A percentile compares a stretch with the other conserved stretches of the same genome.
phyloP scores from a whole-genome alignment of 768 basidiomycete genomes.

The Tricholoma flavovirens region DNA sequence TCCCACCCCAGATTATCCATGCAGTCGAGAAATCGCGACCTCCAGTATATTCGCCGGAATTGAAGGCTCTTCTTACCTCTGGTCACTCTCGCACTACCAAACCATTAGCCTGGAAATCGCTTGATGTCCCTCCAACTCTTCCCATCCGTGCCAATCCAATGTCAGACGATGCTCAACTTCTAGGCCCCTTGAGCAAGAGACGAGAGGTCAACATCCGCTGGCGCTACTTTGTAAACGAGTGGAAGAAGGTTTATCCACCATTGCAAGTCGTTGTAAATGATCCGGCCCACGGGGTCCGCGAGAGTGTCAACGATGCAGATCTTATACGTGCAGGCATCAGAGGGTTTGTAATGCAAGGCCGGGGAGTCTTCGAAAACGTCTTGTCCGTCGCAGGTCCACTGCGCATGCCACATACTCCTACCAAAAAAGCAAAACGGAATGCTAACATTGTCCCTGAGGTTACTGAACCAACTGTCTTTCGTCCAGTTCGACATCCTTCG shows the following conservation, averaged over 20 bases:
- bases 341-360: conserved; percentile 36
- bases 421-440: conserved; percentile 26
- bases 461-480: not conserved
- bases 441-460: not conserved
- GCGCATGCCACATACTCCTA: conserved; percentile 19
- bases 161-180: conserved; percentile 51
- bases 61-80: conserved; percentile 58
- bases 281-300: conserved; percentile 5
- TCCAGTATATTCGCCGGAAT: conserved; percentile 58
- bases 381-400: conserved; percentile 37
- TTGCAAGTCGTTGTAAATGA: conserved; percentile 37
- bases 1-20: conserved; percentile 45
- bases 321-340: conserved; percentile 24
- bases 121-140: conserved; percentile 48
- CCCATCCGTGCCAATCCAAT: conserved; percentile 50
- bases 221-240: conserved; percentile 54
- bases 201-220: conserved; percentile 69
- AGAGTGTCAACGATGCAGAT: conserved; percentile 7
- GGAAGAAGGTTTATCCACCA: conserved; percentile 54
- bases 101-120: conserved; percentile 33
- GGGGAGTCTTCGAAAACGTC: conserved; percentile 39
- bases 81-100: conserved; percentile 39
- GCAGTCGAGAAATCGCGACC: conserved; percentile 50
- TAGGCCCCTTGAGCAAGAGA: conserved; percentile 68
- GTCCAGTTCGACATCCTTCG: conserved; percentile 28